Evolutionary conservation across 108 stramenopile genomes (phyloP), one percentile per base, ranked within the genome.

Genomic region (Craspedostauros australis): DNA sequence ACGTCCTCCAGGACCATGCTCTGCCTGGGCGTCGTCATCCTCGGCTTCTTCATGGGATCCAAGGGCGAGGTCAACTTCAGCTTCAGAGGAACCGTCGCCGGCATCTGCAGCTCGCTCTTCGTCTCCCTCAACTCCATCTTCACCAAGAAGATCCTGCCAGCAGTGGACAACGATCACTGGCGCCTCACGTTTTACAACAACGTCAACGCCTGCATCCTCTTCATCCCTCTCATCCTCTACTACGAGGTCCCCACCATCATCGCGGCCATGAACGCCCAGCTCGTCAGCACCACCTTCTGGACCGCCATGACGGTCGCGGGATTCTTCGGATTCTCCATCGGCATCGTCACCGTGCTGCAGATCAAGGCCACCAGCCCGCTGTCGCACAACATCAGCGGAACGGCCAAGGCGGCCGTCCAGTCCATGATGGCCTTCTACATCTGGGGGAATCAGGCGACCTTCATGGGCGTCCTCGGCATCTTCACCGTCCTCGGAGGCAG

Each of bases 331-430:
- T 96, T 96, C 70, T 68, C 77, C 50, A 98, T 98, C 37, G 96
- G 96, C 50, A 92, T 96, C 46, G 96, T 95, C 6, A 90, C 94
- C 11, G 93, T 98, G 9, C 62, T 95, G 58, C 96, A 97, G 62
- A 95, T 95, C 70, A 91, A 94, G 61, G 92, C 88, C 5, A 96
- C 96, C 6, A 80, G 74, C 51, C 96, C 96, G 6, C 62, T 98
- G 45, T 82, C 94, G 9, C 96, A 98, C 64, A 98, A 98, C 60
- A 95, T 97, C 44, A 85, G 82, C 20, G 96, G 96, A 26, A 97
- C 93, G 20, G 96, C 96, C 34, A 97, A 97, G 56, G 90, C 91
- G 16, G 94, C 85, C 6, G 74, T 88, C 2, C 93, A 96, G 63
- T 91, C 80, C 24, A 65, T 91, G 50, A 58, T 95, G 79, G 96